Evolutionary conservation across 352 stramenopile species (phyloP), one percentile per base, ranked within the genome.

Genomic region (Globisporangium sylvaticum): DNA sequence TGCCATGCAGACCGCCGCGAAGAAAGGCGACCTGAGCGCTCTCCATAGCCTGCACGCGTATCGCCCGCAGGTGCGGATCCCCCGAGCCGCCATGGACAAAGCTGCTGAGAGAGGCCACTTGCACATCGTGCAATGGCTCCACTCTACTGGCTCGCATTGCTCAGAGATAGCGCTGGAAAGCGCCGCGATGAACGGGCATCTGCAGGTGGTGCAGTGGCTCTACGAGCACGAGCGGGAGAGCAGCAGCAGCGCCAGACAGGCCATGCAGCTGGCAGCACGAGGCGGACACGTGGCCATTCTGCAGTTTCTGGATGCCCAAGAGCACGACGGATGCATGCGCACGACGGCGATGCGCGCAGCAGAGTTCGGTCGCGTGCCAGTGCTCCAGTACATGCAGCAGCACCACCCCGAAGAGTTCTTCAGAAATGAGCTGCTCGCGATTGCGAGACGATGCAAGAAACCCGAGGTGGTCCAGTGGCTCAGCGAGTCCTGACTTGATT

Each of bases 201-300:
- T 65, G 48, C 9, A 48, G 10, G 50, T 65, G 31, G 60, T 32
- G 44, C 39, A 58, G 25, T 65, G 60, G 60, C 60, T 65, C 25
- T 48, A 63, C 22, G 57, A 22, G 22, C 57, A 63, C n/a, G 24
- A 53, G 29, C 9, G n/a, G 2, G 37, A 63, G n/a, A 32, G 14
- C 22, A 65, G 27, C 25, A 58, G 27, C 20, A 24, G 4, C 8
- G 27, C 29, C 29, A 63, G 37, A 25, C 39, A 63, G 22, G 44
- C 60, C 22, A 58, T 46, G 60, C 44, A 56, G 14, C 10, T 58
- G 14, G 66, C 66, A 15, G 66, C 66, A 3, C n/a, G 24, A 4
- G n/a, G 27, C 4, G 66, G 66, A 1, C 60, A 72, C 25, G 29
- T 68, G n/a, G n/a, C 52, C 32, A 60, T 63, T 5, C 22, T 72